A percentile compares a stretch with the other conserved stretches of the same genome.
Evolutionary conservation across 768 basidiomycete species (phyloP).

Genomic region (Calocybe gangraenosa): DNA sequence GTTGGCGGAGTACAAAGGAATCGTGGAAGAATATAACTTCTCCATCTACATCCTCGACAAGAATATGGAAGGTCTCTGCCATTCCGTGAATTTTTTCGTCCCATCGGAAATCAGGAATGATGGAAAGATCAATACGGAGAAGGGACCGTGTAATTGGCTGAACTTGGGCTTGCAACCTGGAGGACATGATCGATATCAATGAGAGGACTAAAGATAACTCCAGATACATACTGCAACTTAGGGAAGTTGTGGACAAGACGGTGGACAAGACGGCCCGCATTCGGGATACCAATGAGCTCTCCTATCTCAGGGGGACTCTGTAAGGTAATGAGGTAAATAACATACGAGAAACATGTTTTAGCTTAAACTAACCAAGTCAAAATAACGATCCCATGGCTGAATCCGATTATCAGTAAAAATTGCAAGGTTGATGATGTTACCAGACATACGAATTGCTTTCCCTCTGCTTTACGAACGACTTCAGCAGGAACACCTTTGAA

Average conservation of each 20-base stretch:
- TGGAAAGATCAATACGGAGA: slow-evolving; percentile 87
- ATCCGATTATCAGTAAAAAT: neutral
- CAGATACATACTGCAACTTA: slow-evolving; percentile 68
- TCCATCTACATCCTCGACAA: slow-evolving; percentile 97
- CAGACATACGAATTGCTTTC: slow-evolving; percentile 87
- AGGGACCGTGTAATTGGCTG: slow-evolving; percentile 95
- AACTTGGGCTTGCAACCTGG: slow-evolving; percentile 87
- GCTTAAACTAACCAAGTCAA: slow-evolving; percentile 59
- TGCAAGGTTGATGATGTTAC: neutral
- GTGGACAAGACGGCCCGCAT: slow-evolving; percentile 89
- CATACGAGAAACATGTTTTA: too few species aligned
- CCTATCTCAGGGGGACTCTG: slow-evolving; percentile 86
- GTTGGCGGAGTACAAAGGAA: slow-evolving; percentile 85
- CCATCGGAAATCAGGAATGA: slow-evolving; percentile 98
- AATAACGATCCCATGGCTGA: slow-evolving; percentile 67
- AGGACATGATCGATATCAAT: neutral
- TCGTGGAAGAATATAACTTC: slow-evolving; percentile 96
- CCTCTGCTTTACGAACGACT: slow-evolving; percentile 86
- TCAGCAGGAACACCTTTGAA: slow-evolving; percentile 89
- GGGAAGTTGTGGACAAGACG: slow-evolving; percentile 95
- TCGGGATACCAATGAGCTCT: slow-evolving; percentile 90
- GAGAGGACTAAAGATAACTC: neutral
- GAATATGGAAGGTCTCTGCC: slow-evolving; percentile 87
- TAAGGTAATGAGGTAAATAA: too few species aligned
- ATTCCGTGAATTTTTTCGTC: slow-evolving; percentile 89